Evolutionary conservation across 1,284 basidiomycete genomes (phyloP).

Genomic region (Puccinia triticina): DNA sequence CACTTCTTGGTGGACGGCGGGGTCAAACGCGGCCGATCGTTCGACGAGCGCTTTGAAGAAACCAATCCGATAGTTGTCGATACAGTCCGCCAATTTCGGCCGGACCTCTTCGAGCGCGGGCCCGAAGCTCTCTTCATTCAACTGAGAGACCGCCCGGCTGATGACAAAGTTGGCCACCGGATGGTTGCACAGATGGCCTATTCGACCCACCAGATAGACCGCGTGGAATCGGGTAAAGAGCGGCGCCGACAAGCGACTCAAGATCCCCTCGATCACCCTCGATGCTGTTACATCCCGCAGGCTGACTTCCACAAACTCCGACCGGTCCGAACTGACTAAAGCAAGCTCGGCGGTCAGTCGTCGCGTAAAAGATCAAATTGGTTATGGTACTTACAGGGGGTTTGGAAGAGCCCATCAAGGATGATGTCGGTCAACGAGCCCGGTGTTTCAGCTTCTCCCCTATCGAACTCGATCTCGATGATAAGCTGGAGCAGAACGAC

Average conservation of each 20-base stretch:
- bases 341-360: background rate
- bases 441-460: constrained; percentile 66
- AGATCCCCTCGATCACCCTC: constrained; percentile 78
- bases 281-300: constrained; percentile 82
- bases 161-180: constrained; percentile 90
- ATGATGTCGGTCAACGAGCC: constrained; percentile 80
- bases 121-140: constrained; percentile 66
- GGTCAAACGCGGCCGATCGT: constrained; percentile 61
- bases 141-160: constrained; percentile 72
- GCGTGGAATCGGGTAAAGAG: constrained; percentile 74
- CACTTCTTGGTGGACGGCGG: constrained; percentile 16
- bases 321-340: constrained; percentile 59
- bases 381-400: constrained; percentile 65
- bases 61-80: constrained; percentile 68
- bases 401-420: constrained; percentile 75
- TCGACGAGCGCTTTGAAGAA: constrained; percentile 75
- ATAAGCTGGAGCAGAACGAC: constrained; percentile 64
- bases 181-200: constrained; percentile 73
- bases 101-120: constrained; percentile 68
- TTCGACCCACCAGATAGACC: constrained; percentile 73
- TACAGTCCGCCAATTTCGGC: constrained; percentile 65
- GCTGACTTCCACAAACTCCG: constrained; percentile 76
- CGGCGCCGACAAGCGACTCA: constrained; percentile 67
- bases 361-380: background rate
- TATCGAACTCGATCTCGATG: constrained; percentile 74